Conservation (phyloP, 164 flowering plant genomes). For the Platanus orientalis region DNA sequence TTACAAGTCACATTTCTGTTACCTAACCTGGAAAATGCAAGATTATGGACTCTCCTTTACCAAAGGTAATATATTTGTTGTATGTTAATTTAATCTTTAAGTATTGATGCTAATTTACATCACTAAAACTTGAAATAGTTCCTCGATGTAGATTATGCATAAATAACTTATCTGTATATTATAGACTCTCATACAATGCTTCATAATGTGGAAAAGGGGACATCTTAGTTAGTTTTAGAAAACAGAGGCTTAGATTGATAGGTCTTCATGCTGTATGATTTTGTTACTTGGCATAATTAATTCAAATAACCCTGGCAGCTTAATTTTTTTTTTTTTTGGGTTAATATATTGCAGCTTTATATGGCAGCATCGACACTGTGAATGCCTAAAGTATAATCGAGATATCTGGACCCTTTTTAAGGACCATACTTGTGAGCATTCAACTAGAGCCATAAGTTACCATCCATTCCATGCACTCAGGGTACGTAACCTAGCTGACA, state of each 20-base stretch:
- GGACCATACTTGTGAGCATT: slow-evolving; percentile 48
- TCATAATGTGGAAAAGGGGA: too few relatives aligned
- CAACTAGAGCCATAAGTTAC: slow-evolving; percentile 41
- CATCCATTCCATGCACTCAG: slow-evolving; percentile 36
- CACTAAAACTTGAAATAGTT: not conserved
- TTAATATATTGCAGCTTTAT: too few relatives aligned
- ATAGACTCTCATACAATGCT: too few relatives aligned
- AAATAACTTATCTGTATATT: too few relatives aligned
- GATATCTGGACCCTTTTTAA: slow-evolving; percentile 52
- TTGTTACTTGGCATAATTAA: not conserved
- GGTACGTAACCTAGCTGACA: slow-evolving; percentile 20
- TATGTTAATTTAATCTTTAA: not conserved
- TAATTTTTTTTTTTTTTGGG: too few relatives aligned
- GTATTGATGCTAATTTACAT: not conserved
- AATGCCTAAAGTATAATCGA: slow-evolving; percentile 51
- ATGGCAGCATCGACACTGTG: slow-evolving; percentile 59
- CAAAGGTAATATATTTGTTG: slow-evolving; percentile 41
- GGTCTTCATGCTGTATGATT: too few relatives aligned
- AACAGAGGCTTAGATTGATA: too few relatives aligned
- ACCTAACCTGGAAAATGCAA: slow-evolving; percentile 47
- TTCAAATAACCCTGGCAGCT: slow-evolving; percentile 23
- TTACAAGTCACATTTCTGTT: slow-evolving; percentile 54
- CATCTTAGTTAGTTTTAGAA: too few relatives aligned
- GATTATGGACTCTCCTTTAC: slow-evolving; percentile 46
- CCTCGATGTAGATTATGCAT: not conserved